Percentiles rank a stretch among this genome's conserved stretches.
These are phyloP conservation scores for Marasmius fiardii DNA, from an alignment of 1,284 basidiomycete species.

Conservation along the genomic window DNA sequence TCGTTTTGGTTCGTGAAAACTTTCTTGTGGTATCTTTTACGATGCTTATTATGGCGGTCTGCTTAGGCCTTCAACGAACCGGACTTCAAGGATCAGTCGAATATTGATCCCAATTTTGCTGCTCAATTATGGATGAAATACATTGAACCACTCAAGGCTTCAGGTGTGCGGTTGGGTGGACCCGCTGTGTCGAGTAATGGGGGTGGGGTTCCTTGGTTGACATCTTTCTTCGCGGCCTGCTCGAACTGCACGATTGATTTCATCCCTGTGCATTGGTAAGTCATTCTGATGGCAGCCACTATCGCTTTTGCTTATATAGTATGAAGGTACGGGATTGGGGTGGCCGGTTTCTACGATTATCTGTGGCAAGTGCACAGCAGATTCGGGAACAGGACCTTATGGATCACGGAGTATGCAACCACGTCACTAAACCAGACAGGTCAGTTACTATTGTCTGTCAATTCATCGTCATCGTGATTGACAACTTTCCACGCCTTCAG, in stretches of 20 bases:
- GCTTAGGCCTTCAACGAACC: slow-evolving; percentile 53
- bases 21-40: neutral
- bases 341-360: slow-evolving; percentile 48
- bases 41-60: slow-evolving; percentile 2
- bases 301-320: neutral
- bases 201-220: slow-evolving; percentile 53
- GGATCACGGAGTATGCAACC: slow-evolving; percentile 62
- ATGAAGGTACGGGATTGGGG: slow-evolving; percentile 49
- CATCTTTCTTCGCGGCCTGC: slow-evolving; percentile 51
- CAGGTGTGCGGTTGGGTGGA: slow-evolving; percentile 56
- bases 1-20: slow-evolving; percentile 32
- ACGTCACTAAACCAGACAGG: slow-evolving; percentile 36
- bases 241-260: slow-evolving; percentile 49
- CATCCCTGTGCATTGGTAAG: slow-evolving; percentile 35
- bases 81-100: slow-evolving; percentile 59
- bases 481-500: slow-evolving; percentile 16
- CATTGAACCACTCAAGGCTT: slow-evolving; percentile 51
- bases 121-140: slow-evolving; percentile 61
- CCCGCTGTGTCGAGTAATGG: slow-evolving; percentile 63
- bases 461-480: no score
- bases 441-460: slow-evolving; percentile 13
- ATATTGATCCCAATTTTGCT: slow-evolving; percentile 51
- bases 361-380: slow-evolving; percentile 43
- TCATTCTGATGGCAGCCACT: neutral
- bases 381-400: slow-evolving; percentile 46